Base-by-base conservation (phyloP, 2,329 filamentous ascomycete genomes). In the Ceratocystis colombiana region DNA sequence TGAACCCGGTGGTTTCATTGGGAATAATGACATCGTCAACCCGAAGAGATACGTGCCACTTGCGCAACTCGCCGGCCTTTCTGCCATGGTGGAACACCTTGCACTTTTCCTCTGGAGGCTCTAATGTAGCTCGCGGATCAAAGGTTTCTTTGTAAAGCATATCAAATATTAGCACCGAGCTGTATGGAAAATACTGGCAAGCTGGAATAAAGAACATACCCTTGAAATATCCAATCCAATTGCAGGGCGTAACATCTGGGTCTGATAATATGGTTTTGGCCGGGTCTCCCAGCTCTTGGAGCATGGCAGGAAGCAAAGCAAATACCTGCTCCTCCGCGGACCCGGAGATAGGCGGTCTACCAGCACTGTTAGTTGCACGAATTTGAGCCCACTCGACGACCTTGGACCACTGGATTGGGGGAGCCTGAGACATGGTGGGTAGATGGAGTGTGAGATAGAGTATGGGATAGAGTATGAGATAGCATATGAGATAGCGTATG, bases 1-100 rank as follows among this genome's bases (percentile, higher is more conserved):
- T 68, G 12, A 73, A 70, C 28, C 78, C 78, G 62, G 75, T 76
- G 20, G 75, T 76, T 72, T 68, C 62, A 10, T 70, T 67, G 5
- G 71, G 72, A 57, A 73, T 76, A 3, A 5, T 17, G 2, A 1
- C 22, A 20, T 17, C 22, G 10, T 55, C 61, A 30, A 61, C 8
- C 6, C 10, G 57, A 22, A 65, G 45, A 3, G 45, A 55, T 7
- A 25, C 28, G 33, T 12, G 44, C 64, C 64, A 65, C 44, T 65
- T 65, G 7, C n/a, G 12, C 15, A 65, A 1, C 15, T 48, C 25
- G 53, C 64, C 64, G 5, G 45, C 55, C 37, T 65, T 65, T n/a
- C 17, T 37, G 7, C 64, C 64, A 25, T 65, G 64, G 4, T 50
- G 48, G 15, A 59, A 5, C 25, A 17, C 20, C 37, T 65, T 45